Base-by-base conservation (phyloP, 352 stramenopile species). In the Phytophthora pluvialis region DNA sequence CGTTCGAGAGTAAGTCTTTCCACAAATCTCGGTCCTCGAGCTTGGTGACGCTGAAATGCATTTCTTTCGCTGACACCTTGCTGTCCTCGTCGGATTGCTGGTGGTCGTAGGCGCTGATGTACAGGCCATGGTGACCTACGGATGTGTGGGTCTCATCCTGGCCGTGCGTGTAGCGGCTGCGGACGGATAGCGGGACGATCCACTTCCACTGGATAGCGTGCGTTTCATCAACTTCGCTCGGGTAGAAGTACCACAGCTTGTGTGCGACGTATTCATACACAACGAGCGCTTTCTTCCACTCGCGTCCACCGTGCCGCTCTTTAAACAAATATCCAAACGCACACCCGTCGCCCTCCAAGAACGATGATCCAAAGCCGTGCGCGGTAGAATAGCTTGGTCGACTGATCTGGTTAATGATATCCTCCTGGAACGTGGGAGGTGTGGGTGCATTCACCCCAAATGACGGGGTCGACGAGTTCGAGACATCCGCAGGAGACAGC, bases 171-270 rank as follows among this genome's bases (percentile, higher is more conserved):
- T 94, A 96, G 12, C 86, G 78, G 13, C 70, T 84, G 28, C 77
- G 78, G 10, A 96, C 86, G 5, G 78, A 80, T 28, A 94, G 67
- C 16, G 88, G 88, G 0, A 96, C 74, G 45, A 96, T 92, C 88
- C 88, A 96, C 60, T 94, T 92, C 88, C 88, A 96, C 64, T 88
- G 77, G 67, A 96, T 96, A 25, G 78, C 69, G 32, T 94, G 80
- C 4, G 78, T 81, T 60, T 90, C 81, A 58, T 96, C 86, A 28
- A 94, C 81, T 61, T 94, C 86, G 47, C 81, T 93, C 39, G 88
- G 88, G 42, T 94, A 93, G 61, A 96, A 96, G 68, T 93, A 96
- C 88, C 88, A 96, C 16, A 96, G 56, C 66, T 96, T 96, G 73
- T 94, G 87, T 38, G 84, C 92, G 42, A 81, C 83, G 48, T 91